A percentile compares a stretch with the other conserved stretches of the same genome.
Evolutionary conservation across 345 rosid genomes (phyloP).

Genomic region (Brassica incana): DNA sequence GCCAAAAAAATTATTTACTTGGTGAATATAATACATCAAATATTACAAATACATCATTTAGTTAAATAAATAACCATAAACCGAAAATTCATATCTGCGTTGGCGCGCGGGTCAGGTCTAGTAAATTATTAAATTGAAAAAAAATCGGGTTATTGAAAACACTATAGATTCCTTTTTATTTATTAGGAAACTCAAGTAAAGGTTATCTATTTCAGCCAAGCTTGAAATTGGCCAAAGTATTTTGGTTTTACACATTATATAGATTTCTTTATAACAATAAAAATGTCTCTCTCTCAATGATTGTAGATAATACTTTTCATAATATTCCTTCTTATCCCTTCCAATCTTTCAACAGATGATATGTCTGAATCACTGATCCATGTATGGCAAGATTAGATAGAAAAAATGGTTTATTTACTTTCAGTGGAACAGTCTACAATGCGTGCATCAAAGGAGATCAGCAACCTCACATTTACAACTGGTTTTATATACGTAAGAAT

Average conservation of each 20-base stretch:
- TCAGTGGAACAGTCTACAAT: slow-evolving; percentile 18
- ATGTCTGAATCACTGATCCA: not conserved
- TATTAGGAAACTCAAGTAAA: too few relatives aligned
- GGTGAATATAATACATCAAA: too few relatives aligned
- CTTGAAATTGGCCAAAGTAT: not conserved
- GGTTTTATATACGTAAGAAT: not conserved
- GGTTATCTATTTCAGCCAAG: not conserved
- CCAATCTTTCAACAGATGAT: not conserved
- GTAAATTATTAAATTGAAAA: too few relatives aligned
- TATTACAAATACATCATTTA: too few relatives aligned
- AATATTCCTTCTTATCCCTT: not conserved
- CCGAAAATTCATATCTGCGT: too few relatives aligned
- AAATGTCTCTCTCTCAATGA: not conserved
- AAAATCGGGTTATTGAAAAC: not conserved
- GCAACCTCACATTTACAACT: not conserved
- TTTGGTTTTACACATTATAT: not conserved
- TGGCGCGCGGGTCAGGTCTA: too few relatives aligned
- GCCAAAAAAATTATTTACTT: too few relatives aligned
- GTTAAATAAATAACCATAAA: too few relatives aligned
- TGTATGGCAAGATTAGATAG: not conserved
- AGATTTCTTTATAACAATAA: not conserved
- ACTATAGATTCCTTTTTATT: too few relatives aligned
- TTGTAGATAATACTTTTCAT: not conserved
- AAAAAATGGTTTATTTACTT: slow-evolving; percentile 9
- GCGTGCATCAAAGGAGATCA: not conserved